Evolutionary conservation across 2,329 filamentous ascomycete genomes (phyloP).

Genomic region (Lecanosticta acicola): DNA sequence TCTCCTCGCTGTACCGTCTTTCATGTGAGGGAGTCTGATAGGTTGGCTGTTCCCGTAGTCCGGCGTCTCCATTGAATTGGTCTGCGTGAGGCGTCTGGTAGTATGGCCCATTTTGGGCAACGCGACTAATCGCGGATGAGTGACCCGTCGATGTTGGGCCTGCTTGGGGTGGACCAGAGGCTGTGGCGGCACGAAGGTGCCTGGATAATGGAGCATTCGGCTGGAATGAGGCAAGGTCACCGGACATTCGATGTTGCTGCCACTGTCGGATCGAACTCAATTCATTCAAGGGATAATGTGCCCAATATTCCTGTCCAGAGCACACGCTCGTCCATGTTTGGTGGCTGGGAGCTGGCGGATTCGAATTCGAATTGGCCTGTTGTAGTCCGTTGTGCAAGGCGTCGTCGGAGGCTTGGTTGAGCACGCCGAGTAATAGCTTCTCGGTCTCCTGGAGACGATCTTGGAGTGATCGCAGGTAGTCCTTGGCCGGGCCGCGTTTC

Average conservation of each 20-base stretch:
- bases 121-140: not conserved
- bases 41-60: not conserved
- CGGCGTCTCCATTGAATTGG: not conserved
- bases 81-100: not conserved
- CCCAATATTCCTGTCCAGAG: conserved; percentile 21
- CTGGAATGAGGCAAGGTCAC: not conserved
- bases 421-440: conserved; percentile 12
- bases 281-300: conserved; percentile 12
- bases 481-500: conserved; percentile 23
- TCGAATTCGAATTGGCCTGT: conserved; percentile 4
- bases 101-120: not conserved
- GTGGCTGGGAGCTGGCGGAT: conserved; percentile 12
- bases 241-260: conserved; percentile 11
- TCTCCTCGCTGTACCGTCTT: conserved; percentile 20
- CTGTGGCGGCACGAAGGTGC: not conserved
- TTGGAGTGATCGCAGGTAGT: conserved; percentile 21
- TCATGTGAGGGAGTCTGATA: not conserved
- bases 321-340: conserved; percentile 18
- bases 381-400: conserved; percentile 11
- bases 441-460: conserved; percentile 22
- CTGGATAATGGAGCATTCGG: not conserved
- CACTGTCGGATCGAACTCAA: conserved; percentile 17
- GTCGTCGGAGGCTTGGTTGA: conserved; percentile 12
- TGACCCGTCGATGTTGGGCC: too few species aligned
- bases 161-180: not conserved